A percentile compares a stretch with the other conserved stretches of the same genome.
Conservation (phyloP, 306 rosid species). For the Malus sylvestris region DNA sequence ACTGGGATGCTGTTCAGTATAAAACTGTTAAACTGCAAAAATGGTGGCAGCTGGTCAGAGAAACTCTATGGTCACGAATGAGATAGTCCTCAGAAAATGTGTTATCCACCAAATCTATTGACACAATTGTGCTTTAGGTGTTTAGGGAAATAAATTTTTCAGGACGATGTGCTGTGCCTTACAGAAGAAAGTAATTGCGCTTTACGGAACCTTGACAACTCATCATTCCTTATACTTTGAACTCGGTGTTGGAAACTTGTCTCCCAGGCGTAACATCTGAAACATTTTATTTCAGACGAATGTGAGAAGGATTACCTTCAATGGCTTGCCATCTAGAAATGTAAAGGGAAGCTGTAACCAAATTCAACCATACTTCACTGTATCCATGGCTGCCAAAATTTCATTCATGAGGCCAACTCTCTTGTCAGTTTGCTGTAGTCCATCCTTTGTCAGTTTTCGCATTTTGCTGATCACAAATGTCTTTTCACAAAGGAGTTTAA, state of each 20-base stretch:
- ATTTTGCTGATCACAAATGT: slow-evolving; percentile 57
- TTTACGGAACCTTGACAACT: slow-evolving; percentile 62
- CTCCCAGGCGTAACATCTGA: slow-evolving; percentile 94
- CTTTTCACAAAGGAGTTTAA: slow-evolving; percentile 24
- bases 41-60: slow-evolving; percentile 19
- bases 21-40: slow-evolving; percentile 60
- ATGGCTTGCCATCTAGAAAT: not conserved
- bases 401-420: slow-evolving; percentile 87
- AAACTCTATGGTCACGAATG: not conserved
- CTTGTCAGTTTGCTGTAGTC: slow-evolving; percentile 67
- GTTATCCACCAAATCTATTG: not conserved
- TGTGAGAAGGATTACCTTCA: slow-evolving; percentile 12
- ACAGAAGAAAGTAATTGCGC: slow-evolving; percentile 17
- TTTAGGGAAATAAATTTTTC: not conserved
- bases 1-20: slow-evolving; percentile 75
- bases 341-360: not conserved
- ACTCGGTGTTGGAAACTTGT: slow-evolving; percentile 67
- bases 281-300: slow-evolving; percentile 27
- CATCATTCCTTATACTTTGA: slow-evolving; percentile 56
- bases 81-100: not conserved
- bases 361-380: slow-evolving; percentile 59
- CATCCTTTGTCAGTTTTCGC: slow-evolving; percentile 67
- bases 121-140: too few species aligned
- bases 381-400: slow-evolving; percentile 84
- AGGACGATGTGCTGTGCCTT: slow-evolving; percentile 22